Evolutionary conservation across 257 asterid species (phyloP).

Genomic region (Solanum chiquidenum): DNA sequence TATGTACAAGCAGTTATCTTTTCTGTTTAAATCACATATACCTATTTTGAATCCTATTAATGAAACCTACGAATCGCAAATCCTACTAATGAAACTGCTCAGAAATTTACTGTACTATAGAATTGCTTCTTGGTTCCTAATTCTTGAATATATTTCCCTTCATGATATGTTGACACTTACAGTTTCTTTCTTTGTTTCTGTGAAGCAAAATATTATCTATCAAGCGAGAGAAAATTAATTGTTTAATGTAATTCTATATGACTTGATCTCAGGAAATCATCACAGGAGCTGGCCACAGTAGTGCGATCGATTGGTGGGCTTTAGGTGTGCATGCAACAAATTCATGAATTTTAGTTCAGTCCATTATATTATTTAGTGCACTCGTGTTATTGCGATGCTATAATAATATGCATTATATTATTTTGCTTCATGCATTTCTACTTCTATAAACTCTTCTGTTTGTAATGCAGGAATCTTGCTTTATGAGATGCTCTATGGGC

Average conservation of each 20-base stretch:
- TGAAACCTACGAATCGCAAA: not conserved
- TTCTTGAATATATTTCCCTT: not conserved
- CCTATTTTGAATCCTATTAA: not conserved
- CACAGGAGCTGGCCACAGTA: slow-evolving; percentile 83
- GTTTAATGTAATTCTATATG: not conserved
- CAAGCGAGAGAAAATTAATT: not conserved
- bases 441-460: not conserved
- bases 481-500: slow-evolving; percentile 94
- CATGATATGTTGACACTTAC: not conserved
- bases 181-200: not conserved
- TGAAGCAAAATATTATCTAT: not conserved
- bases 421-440: not conserved
- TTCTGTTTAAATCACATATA: not conserved
- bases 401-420: not conserved
- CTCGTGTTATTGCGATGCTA: not conserved
- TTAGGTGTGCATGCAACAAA: slow-evolving; percentile 36
- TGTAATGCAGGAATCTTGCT: slow-evolving; percentile 63
- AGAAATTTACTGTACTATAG: not conserved
- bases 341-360: not conserved
- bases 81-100: not conserved
- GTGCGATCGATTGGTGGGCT: slow-evolving; percentile 99
- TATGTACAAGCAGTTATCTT: not conserved
- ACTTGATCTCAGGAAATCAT: slow-evolving; percentile 76
- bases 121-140: not conserved
- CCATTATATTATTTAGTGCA: not conserved